Evolutionary conservation across 2,329 filamentous ascomycete species (phyloP).

Genomic region (Verticillium longisporum): DNA sequence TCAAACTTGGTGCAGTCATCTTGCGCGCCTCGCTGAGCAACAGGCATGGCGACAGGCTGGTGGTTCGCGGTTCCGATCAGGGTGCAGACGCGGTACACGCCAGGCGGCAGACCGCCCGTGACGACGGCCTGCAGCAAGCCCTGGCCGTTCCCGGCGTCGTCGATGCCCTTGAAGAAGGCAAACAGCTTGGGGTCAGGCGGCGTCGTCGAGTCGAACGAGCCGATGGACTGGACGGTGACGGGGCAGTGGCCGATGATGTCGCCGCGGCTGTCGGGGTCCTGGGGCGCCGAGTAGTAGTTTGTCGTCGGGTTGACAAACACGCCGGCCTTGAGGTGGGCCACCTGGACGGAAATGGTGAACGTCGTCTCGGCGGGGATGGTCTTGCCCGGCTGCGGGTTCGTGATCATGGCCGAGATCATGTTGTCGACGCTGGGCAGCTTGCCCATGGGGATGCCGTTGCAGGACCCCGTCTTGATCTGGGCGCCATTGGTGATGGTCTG

Average conservation of each 20-base stretch:
- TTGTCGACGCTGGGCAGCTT: constrained; percentile 40
- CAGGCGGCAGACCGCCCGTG: constrained; percentile 36
- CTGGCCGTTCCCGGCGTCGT: constrained; percentile 39
- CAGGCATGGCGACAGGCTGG: constrained; percentile 51
- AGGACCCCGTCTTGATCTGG: constrained; percentile 42
- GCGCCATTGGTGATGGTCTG: constrained; percentile 47
- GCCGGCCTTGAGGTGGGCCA: constrained; percentile 41
- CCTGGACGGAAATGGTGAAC: constrained; percentile 41
- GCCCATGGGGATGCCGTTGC: constrained; percentile 54
- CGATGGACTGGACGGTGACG: constrained; percentile 44
- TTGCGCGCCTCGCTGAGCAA: constrained; percentile 45
- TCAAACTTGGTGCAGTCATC: constrained; percentile 46
- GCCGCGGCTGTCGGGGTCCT: constrained; percentile 34
- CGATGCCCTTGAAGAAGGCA: constrained; percentile 53
- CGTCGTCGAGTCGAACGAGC: constrained; percentile 25
- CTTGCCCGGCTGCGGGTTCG: constrained; percentile 33
- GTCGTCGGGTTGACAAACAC: constrained; percentile 45
- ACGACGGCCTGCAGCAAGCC: constrained; percentile 38
- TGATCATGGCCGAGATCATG: constrained; percentile 50
- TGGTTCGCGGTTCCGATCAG: constrained; percentile 44
- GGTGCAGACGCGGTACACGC: constrained; percentile 43
- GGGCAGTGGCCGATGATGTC: constrained; percentile 38
- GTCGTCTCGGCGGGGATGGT: constrained; percentile 27
- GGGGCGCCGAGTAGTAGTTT: constrained; percentile 50
- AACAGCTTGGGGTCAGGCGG: constrained; percentile 32